Base-by-base conservation (phyloP, 768 basidiomycete species). In the Rhodotorula sphaerocarpa region DNA sequence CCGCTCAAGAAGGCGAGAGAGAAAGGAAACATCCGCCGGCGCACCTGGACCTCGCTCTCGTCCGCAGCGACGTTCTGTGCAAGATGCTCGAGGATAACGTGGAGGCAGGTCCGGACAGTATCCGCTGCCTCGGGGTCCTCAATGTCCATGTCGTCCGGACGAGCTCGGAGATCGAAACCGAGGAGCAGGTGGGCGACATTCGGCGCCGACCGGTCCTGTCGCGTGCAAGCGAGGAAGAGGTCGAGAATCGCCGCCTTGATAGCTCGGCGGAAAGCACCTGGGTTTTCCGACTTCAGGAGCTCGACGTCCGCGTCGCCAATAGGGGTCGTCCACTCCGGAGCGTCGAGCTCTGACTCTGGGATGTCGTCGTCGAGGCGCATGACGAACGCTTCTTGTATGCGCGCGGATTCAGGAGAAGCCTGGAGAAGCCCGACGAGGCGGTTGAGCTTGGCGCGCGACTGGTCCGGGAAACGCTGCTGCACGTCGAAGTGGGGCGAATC, bases 181-280 rank as follows among this genome's bases (percentile, higher is more conserved):
- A 95, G 80, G 16, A 96, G 77, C 76, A 88, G 87, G 75, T 95
- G 91, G 0, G 87, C 86, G 25, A 93, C 72, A 70, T 91, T 95
- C 10, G 91, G 90, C 68, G 83, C 88, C 0, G 82, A 75, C 14
- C 80, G 76, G 47, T 78, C 80, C 0, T 76, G 73, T n/a, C 80
- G 77, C 0, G 90, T 90, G 62, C 86, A 87, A 60, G 83, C 82
- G 45, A 89, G 82, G 56, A 97, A 79, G 16, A 97, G 77, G 65
- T 92, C 85, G 51, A 97, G 81, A 7, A 88, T 83, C 0, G 86
- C 83, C 2, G 86, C 76, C 42, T 88, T 77, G 57, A 86, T 87
- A 0, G 85, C 83, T 65, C 90, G 85, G 7, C 82, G 79, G 31
- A 77, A n/a, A 5, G 58, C 54, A 48, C 33, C 50, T 16, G 58